Conservation (phyloP, 495 filamentous ascomycete species). For the Extremus antarcticus region DNA sequence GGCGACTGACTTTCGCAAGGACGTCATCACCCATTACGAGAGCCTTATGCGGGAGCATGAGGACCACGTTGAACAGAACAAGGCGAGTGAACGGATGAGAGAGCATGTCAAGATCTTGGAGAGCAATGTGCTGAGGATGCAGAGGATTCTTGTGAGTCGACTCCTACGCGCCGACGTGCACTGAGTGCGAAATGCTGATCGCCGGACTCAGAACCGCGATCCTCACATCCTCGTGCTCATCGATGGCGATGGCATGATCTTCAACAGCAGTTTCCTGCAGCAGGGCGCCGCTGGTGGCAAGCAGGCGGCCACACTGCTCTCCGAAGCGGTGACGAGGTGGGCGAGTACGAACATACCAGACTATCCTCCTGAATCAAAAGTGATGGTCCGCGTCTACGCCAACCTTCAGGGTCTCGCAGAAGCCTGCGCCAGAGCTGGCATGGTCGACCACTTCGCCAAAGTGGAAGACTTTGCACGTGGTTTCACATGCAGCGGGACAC, state of each 20-base stretch:
- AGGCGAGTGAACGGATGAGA: neutral
- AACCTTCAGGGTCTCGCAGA: constrained; percentile 46
- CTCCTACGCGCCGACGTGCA: neutral
- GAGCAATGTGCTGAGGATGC: constrained; percentile 4
- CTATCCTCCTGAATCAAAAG: constrained; percentile 34
- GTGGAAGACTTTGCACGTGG: constrained; percentile 41
- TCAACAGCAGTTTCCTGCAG: constrained; percentile 43
- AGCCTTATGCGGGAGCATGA: constrained; percentile 8
- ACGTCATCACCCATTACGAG: constrained; percentile 18
- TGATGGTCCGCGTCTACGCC: constrained; percentile 54
- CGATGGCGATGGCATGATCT: constrained; percentile 54
- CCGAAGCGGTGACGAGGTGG: constrained; percentile 33
- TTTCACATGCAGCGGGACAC: constrained; percentile 48
- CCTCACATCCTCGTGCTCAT: constrained; percentile 50
- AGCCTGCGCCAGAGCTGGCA: constrained; percentile 36
- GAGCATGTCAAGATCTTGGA: neutral
- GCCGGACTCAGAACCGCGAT: constrained; percentile 31
- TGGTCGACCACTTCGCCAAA: constrained; percentile 29
- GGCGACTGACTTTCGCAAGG: constrained; percentile 2
- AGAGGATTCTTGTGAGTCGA: constrained; percentile 8
- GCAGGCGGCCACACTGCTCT: constrained; percentile 43
- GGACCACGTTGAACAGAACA: constrained; percentile 6
- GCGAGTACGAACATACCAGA: constrained; percentile 3
- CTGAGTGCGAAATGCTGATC: neutral
- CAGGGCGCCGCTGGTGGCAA: constrained; percentile 40